These are phyloP conservation scores for Pholiota conissans DNA, from an alignment of 768 basidiomycete species.

Conservation along the genomic window DNA sequence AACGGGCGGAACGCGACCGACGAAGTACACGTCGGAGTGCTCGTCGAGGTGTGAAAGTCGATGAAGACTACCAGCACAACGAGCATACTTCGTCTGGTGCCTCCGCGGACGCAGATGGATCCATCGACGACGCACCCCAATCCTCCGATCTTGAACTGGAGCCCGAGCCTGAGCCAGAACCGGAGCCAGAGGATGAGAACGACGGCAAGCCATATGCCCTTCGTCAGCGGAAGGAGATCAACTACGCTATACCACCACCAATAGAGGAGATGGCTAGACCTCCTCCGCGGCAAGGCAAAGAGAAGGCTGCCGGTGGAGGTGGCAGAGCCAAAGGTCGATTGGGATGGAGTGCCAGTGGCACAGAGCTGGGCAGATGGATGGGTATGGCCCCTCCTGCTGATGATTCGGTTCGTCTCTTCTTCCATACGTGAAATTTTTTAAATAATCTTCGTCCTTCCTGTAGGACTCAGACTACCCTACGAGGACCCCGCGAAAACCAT, in stretches of 20 bases:
- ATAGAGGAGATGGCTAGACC: constrained; percentile 67
- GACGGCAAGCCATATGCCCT: constrained; percentile 66
- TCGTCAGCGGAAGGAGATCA: constrained; percentile 65
- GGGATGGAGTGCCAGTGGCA: constrained; percentile 80
- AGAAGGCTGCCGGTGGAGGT: constrained; percentile 32
- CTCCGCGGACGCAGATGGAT: constrained; percentile 58
- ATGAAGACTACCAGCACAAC: constrained; percentile 30
- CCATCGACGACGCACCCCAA: constrained; percentile 53
- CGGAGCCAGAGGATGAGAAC: constrained; percentile 45
- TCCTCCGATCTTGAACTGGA: constrained; percentile 45
- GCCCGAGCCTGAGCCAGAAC: constrained; percentile 44
- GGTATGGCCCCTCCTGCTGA: constrained; percentile 59
- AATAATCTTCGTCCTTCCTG: neutral
- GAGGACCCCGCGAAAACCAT: constrained; percentile 69
- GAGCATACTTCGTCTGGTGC: constrained; percentile 46
- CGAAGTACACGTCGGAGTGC: constrained; percentile 30
- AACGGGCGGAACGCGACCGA: constrained; percentile 24
- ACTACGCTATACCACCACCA: constrained; percentile 82
- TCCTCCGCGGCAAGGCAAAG: constrained; percentile 36
- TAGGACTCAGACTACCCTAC: constrained; percentile 75
- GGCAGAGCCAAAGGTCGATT: constrained; percentile 40
- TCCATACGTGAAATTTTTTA: neutral
- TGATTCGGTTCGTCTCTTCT: constrained; percentile 54
- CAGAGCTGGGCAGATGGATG: constrained; percentile 78
- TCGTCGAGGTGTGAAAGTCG: constrained; percentile 31